Evolutionary conservation across 2,329 filamentous ascomycete genomes (phyloP).

Genomic region (Pyricularia sp.): DNA sequence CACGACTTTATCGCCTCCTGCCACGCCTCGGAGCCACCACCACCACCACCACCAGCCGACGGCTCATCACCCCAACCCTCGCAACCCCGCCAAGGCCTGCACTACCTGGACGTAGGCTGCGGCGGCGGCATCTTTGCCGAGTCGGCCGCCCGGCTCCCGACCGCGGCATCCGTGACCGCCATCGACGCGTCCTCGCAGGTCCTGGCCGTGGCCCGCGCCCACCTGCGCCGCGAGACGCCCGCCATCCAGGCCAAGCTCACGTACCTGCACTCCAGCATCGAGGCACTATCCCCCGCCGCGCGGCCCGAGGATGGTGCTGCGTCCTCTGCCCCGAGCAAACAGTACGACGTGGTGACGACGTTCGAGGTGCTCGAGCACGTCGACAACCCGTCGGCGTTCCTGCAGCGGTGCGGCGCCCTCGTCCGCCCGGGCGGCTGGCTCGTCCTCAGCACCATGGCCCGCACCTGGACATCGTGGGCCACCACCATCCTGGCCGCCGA

Average conservation of each 20-base stretch:
- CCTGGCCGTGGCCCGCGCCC: slow-evolving; percentile 63
- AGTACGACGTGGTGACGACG: slow-evolving; percentile 71
- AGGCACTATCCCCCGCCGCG: slow-evolving; percentile 44
- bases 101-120: slow-evolving; percentile 87
- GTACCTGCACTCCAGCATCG: slow-evolving; percentile 71
- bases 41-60: slow-evolving; percentile 16
- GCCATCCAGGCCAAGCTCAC: slow-evolving; percentile 51
- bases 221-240: slow-evolving; percentile 64
- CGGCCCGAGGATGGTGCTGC: too few relatives aligned
- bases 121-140: slow-evolving; percentile 96
- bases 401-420: slow-evolving; percentile 61
- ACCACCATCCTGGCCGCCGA: slow-evolving; percentile 91
- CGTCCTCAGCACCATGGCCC: slow-evolving; percentile 82
- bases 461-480: slow-evolving; percentile 81
- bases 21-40: slow-evolving; percentile 41
- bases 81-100: slow-evolving; percentile 30
- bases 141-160: slow-evolving; percentile 60
- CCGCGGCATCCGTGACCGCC: slow-evolving; percentile 57
- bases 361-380: slow-evolving; percentile 98
- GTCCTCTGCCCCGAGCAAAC: not conserved
- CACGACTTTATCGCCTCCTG: slow-evolving; percentile 84
- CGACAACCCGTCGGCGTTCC: slow-evolving; percentile 62
- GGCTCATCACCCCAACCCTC: not conserved
- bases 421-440: slow-evolving; percentile 90
- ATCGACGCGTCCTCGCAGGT: slow-evolving; percentile 72